Evolutionary conservation across 345 rosid genomes (phyloP), one percentile per base, ranked within the genome.

Genomic region (Brassica rapa): DNA sequence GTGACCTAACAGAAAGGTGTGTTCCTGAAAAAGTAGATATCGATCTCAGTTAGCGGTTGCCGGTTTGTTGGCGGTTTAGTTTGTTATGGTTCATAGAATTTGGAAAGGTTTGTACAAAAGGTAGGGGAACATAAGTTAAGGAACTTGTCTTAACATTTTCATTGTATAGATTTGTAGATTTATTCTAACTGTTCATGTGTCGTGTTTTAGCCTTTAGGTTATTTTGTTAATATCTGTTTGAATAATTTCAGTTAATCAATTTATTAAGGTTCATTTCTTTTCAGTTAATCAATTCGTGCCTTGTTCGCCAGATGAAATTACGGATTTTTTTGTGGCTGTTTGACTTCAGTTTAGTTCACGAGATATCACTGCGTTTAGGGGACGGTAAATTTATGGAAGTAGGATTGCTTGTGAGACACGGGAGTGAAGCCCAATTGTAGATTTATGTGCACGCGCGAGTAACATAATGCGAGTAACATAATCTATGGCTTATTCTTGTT

Each of bases 1-100:
- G 82, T 62, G 86, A 86, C 90, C 93, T 87, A 66, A 86, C 92
- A 0, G 94, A 93, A 84, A 86, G 95, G 79, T 94, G 87, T 72
- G 82, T 84, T 51, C 99, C 98, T 0, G 96, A 93, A 75, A 83
- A 68, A 66, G 96, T 95, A 41, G 86, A 86, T 11, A 74, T 93
- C 6, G 88, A 91, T 78, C 91, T 95, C 80, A 83, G 83, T 72
- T 93, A 90, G 84, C 2, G 65, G 64, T 60, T 59, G 62, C 14
- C 29, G n/a, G 19, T 72, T 59, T 60, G 73, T 61, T 73, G 64
- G 39, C 82, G 73, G 72, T 56, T 71, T 19, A 12, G 2, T 62
- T 66, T 19, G 35, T 33, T 73, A 62, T 33, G 2, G 78, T 79
- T 51, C 6, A 35, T 73, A 73, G 73, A 70, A 79, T 73, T 66